Evolutionary conservation across 169 alveolate species (phyloP).

Genomic region (Babesia bovis): DNA sequence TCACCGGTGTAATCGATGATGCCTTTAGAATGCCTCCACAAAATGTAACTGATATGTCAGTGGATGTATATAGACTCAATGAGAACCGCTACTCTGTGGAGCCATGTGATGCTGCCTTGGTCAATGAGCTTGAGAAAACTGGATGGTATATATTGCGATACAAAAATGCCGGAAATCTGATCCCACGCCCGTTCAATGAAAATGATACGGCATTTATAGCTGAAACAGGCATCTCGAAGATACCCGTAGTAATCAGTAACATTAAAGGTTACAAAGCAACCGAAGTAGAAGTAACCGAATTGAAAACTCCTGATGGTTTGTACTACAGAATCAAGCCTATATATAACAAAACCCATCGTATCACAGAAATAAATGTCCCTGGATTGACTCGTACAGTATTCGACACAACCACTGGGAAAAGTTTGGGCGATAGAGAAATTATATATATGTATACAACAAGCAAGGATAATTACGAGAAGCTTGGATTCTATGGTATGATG

Average conservation of each 20-base stretch:
- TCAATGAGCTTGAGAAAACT: not conserved
- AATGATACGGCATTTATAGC: constrained; percentile 7
- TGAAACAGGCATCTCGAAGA: constrained; percentile 1
- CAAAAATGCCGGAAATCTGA: not conserved
- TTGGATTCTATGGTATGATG: not conserved
- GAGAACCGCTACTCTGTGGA: not conserved
- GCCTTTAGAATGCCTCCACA: not conserved
- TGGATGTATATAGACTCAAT: not conserved
- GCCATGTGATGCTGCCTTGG: not conserved
- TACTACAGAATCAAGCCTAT: constrained; percentile 5
- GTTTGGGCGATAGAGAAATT: not conserved
- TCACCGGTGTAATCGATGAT: not conserved
- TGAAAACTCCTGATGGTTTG: not conserved
- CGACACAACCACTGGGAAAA: not conserved
- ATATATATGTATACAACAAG: not conserved
- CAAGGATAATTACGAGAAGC: not conserved
- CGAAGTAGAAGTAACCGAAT: not conserved
- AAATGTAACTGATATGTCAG: not conserved
- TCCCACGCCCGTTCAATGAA: not conserved
- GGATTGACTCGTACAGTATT: not conserved
- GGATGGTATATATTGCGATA: not conserved
- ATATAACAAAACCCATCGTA: not conserved
- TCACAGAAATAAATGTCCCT: not conserved
- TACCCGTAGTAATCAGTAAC: not conserved
- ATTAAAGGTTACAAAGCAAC: not conserved